Base-by-base conservation (phyloP, 805 yeast genomes). In the Barnettozyma vustinii region DNA sequence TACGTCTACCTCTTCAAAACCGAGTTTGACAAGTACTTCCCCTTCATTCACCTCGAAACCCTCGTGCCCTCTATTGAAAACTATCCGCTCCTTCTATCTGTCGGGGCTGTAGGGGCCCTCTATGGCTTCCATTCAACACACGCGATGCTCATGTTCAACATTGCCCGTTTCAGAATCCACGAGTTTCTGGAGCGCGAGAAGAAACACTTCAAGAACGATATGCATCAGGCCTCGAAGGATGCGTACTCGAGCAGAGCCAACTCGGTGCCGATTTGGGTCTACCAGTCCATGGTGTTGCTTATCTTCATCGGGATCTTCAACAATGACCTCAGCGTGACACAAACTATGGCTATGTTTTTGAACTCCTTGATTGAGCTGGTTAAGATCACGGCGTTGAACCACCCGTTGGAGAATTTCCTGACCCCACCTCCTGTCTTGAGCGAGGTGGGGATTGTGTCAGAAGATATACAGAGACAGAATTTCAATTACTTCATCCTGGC, bases 61-160 rank as follows among this genome's bases (percentile, higher is more conserved):
- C 73, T 79, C 52, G 67, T 69, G 43, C 74, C 71, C 68, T 75
- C 62, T 61, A 75, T 66, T 64, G 81, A 62, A 64, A 81, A 60
- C 70, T 71, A 76, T 46, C 91, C 96, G 2, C 72, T 91, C 42
- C 63, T 88, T 6, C 69, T 90, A 47, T 80, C 95, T 2, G 85
- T 90, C 78, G 85, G 94, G 1, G 84, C 96, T 15, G 79, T 91
- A 50, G 98, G 98, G 40, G 96, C 97, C 0, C 72, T 91, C 20
- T 88, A 87, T 59, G 80, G 88, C 0, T 88, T 85, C 67, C 90
- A 86, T 59, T 85, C 89, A 30, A 69, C 83, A 35, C 87, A 87
- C 60, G 87, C 96, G 0, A 73, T 84, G 57, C 70, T 85, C 9
- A 66, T 86, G 50, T 84, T 83, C 63, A 83, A 83, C 59, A 75